Conservation (phyloP, 225 moss, liverwort and hornwort genomes). For the Polytrichum commune region DNA sequence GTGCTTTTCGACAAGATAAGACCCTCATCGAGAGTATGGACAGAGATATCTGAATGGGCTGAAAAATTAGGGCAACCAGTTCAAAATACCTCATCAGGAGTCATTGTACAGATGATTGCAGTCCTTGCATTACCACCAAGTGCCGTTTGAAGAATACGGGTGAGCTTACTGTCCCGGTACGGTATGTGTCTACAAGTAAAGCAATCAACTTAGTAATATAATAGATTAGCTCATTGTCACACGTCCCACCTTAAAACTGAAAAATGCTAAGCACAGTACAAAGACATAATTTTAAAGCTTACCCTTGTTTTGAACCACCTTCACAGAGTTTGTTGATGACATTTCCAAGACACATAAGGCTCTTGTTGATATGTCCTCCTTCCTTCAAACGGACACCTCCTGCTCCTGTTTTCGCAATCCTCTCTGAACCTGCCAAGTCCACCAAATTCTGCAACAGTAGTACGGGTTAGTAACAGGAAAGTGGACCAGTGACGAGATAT, state of each 20-base stretch:
- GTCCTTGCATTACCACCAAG: constrained; percentile 95
- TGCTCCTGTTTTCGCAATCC: constrained; percentile 92
- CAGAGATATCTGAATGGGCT: neutral
- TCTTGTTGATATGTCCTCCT: constrained; percentile 92
- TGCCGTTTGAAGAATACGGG: constrained; percentile 89
- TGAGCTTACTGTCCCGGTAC: constrained; percentile 91
- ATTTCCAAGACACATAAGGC: constrained; percentile 89
- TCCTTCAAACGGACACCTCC: constrained; percentile 91
- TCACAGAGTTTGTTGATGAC: constrained; percentile 96
- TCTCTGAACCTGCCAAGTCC: constrained; percentile 93
- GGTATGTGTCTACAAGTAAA: constrained; percentile 70
- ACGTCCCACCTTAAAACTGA: no score
- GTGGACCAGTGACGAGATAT: neutral
- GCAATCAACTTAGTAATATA: neutral
- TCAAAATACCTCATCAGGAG: constrained; percentile 73
- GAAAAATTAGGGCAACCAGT: neutral
- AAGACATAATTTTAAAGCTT: constrained; percentile 11
- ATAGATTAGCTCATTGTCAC: no score
- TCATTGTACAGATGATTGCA: constrained; percentile 94
- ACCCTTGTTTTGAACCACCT: constrained; percentile 82
- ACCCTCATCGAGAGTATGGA: neutral
- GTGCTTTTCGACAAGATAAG: no score
- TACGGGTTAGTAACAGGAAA: no score
- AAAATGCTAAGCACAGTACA: neutral
- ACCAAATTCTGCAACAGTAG: constrained; percentile 72